Evolutionary conservation across 345 rosid species (phyloP).

Genomic region (Physaria fendleri): DNA sequence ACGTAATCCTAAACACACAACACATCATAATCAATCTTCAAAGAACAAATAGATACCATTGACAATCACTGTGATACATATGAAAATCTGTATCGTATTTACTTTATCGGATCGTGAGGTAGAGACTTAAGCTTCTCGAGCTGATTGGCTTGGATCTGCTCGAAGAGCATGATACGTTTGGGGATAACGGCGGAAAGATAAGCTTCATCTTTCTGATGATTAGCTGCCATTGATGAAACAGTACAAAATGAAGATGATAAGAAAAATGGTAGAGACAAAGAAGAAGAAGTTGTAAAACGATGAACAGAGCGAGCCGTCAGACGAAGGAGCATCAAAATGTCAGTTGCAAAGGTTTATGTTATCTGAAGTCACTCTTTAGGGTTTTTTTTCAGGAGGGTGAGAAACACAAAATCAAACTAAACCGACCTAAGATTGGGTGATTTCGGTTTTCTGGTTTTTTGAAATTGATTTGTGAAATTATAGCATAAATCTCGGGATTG

Average conservation of each 20-base stretch:
- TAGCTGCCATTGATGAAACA: slow-evolving; percentile 42
- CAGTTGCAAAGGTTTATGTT: slow-evolving; percentile 20
- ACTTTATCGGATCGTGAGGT: slow-evolving; percentile 75
- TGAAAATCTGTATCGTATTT: not conserved
- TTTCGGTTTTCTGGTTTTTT: not conserved
- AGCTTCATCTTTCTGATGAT: slow-evolving; percentile 47
- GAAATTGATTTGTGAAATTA: not conserved
- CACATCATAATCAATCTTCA: not conserved
- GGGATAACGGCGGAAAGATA: slow-evolving; percentile 56
- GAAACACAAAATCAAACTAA: not conserved
- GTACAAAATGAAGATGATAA: slow-evolving; percentile 20
- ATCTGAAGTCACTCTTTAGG: slow-evolving; percentile 7
- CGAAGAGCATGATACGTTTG: slow-evolving; percentile 63
- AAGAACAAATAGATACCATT: not conserved
- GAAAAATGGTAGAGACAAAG: slow-evolving; percentile 19
- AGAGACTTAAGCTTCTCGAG: slow-evolving; percentile 46
- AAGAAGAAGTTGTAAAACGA: slow-evolving; percentile 20
- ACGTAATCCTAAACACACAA: slow-evolving; percentile 43
- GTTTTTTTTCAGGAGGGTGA: not conserved
- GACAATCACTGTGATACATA: not conserved
- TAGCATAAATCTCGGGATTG: not conserved
- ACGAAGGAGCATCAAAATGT: slow-evolving; percentile 33
- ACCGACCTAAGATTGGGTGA: not conserved
- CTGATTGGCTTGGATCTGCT: slow-evolving; percentile 59
- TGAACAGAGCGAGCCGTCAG: slow-evolving; percentile 28